Base-by-base conservation (phyloP, 140 eudicot genomes). In the Bidens hawaiensis region DNA sequence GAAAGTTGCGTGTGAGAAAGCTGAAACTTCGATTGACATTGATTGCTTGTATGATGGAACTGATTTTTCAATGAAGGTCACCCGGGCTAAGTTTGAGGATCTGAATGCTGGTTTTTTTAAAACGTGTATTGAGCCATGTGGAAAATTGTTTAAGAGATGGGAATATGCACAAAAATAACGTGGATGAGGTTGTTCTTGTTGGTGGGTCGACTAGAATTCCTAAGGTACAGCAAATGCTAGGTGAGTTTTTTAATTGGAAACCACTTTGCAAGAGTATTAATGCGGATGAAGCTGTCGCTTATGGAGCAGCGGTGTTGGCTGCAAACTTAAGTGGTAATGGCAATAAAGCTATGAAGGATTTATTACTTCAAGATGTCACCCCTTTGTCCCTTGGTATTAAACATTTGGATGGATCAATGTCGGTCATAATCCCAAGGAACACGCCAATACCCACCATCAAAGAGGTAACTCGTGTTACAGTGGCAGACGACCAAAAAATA, bases 51-150 rank as follows among this genome's bases (percentile, higher is more conserved):
- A n/a, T n/a, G n/a, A n/a, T n/a, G n/a, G n/a, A n/a, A n/a, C n/a
- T n/a, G n/a, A n/a, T n/a, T n/a, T n/a, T n/a, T n/a, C n/a, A n/a
- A n/a, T n/a, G n/a, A n/a, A n/a, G n/a, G n/a, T n/a, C n/a, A n/a
- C n/a, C n/a, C n/a, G n/a, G n/a, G n/a, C n/a, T n/a, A n/a, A n/a
- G n/a, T n/a, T n/a, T n/a, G n/a, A n/a, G 62, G 43, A 55, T 22
- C 42, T 55, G 2, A 55, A 55, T 55, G 14, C 6, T 5, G 62
- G 23, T 26, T 55, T 55, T n/a, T 55, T 55, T 16, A 28, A 6
- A 2, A 55, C n/a, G 62, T 55, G 43, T n/a, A 28, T 55, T 15
- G 24, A 55, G 62, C n/a, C 43, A 55, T n/a, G 62, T 55, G 0
- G 14, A 55, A 14, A 28, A n/a, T n/a, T n/a, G n/a, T n/a, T n/a